Percentiles rank a stretch among this genome's conserved stretches.
phyloP scores from a whole-genome alignment of 1,139 yeast species.

The Hemisphaericaspora xylanilytica region DNA sequence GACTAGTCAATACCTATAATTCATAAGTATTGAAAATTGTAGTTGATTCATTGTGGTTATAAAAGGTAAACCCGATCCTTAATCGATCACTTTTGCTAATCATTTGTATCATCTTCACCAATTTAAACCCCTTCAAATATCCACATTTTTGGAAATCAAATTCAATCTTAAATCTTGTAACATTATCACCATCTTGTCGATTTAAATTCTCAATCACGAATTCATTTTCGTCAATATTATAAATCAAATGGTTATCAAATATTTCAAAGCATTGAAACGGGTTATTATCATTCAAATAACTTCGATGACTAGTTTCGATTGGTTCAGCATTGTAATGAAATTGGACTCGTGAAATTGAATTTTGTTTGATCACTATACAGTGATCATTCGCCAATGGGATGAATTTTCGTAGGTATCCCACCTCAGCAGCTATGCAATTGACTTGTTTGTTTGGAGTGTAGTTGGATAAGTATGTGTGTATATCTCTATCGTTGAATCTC shows the following conservation, averaged over 20 bases:
- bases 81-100: slow-evolving; percentile 4
- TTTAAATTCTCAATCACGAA: slow-evolving; percentile 10
- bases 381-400: background rate
- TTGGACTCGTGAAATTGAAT: background rate
- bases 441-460: background rate
- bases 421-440: background rate
- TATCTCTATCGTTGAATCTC: background rate
- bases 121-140: slow-evolving; percentile 12
- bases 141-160: slow-evolving; percentile 12
- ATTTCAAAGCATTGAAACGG: slow-evolving; percentile 13
- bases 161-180: slow-evolving; percentile 1
- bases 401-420: slow-evolving; percentile 1
- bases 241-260: slow-evolving; percentile 12
- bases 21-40: slow-evolving; percentile 13
- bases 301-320: background rate
- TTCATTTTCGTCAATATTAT: slow-evolving; percentile 8
- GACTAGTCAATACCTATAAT: too few species aligned
- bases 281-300: slow-evolving; percentile 13
- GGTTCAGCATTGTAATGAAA: background rate
- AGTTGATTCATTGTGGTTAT: slow-evolving; percentile 5
- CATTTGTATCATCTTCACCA: slow-evolving; percentile 11
- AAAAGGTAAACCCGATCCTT: slow-evolving; percentile 12
- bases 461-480: background rate
- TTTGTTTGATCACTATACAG: slow-evolving; percentile 1
- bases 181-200: slow-evolving; percentile 5